These are phyloP conservation scores for Chrysochromulina parva DNA, from an alignment of 78 protist genomes.

Conservation along the genomic window DNA sequence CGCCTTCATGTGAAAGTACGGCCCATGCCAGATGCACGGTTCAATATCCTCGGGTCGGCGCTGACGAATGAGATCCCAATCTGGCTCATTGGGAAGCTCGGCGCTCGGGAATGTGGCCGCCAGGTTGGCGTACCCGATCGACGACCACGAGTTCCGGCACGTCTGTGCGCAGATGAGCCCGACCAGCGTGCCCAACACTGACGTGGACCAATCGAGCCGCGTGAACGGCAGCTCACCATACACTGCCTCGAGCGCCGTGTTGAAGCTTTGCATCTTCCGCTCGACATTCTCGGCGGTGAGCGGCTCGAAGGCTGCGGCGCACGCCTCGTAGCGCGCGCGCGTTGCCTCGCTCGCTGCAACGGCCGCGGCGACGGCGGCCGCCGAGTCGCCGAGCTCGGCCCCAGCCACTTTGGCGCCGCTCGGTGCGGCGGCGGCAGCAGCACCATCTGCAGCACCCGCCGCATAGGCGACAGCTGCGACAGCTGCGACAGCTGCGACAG, in stretches of 20 bases:
- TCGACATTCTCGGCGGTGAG: background rate
- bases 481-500: too few species aligned
- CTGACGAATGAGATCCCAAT: background rate
- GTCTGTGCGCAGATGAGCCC: slow-evolving; percentile 20
- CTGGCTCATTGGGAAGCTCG: background rate
- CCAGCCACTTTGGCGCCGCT: too few species aligned
- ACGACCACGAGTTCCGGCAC: slow-evolving; percentile 6
- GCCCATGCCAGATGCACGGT: background rate
- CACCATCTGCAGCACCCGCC: too few species aligned
- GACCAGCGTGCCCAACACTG: background rate
- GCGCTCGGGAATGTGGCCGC: background rate
- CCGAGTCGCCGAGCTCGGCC: too few species aligned
- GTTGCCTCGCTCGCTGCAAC: too few species aligned
- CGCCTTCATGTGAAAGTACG: slow-evolving; percentile 1
- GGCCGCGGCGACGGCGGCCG: too few species aligned
- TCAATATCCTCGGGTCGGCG: background rate
- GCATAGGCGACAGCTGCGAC: too few species aligned
- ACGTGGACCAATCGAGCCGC: background rate
- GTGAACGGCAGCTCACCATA: background rate
- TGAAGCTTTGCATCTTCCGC: background rate
- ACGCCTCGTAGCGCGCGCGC: background rate
- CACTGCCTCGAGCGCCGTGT: background rate
- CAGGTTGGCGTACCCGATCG: background rate
- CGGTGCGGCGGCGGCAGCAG: too few species aligned
- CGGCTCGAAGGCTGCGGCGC: background rate